Base-by-base conservation (phyloP, 2,329 filamentous ascomycete genomes). In the Akanthomyces muscarius region DNA sequence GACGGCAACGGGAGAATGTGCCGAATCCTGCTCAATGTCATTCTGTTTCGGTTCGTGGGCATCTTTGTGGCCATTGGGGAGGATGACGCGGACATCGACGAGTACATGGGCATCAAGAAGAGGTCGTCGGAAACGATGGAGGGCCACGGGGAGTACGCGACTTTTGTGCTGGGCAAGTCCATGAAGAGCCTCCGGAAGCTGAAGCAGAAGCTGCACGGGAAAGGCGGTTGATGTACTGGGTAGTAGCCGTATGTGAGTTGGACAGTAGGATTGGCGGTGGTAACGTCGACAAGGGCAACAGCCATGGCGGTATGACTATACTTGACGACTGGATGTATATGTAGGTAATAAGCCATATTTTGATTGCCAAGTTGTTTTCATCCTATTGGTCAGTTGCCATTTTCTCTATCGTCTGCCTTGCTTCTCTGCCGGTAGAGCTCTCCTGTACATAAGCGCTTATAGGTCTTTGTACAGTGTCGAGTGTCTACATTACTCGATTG, bases 1-100 rank as follows among this genome's bases (percentile, higher is more conserved):
- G 75, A 78, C 33, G 76, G 75, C 0, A 79, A 78, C 33, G 75
- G 75, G 0, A 64, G 75, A 1, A 69, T 72, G 65, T 76, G 73
- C 42, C 69, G 74, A 0, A 68, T 78, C 10, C 68, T 79, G 1
- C 67, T 78, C 33, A 78, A 78, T n/a, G 69, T 69, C 0, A 68
- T 79, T 0, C 56, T 77, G 0, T 61, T 75, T 1, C 73, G 72
- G 0, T 75, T 72, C 53, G 64, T 64, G 0, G 71, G 74, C 0
- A 51, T 70, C 0, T 36, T 70, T 0, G 21, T 71, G 0, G 16
- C 66, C 0, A 70, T 72, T 4, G 68, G 69, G 0, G 70, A 71
- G n/a, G 23, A 36, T 11, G 33, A 10, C 6, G 2, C 33, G 42
- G 0, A 61, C 0, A 7, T 2, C 33, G 45, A 8, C 0, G 69